Conservation (phyloP, 1,139 yeast species). For the Blastobotrys proliferans region DNA sequence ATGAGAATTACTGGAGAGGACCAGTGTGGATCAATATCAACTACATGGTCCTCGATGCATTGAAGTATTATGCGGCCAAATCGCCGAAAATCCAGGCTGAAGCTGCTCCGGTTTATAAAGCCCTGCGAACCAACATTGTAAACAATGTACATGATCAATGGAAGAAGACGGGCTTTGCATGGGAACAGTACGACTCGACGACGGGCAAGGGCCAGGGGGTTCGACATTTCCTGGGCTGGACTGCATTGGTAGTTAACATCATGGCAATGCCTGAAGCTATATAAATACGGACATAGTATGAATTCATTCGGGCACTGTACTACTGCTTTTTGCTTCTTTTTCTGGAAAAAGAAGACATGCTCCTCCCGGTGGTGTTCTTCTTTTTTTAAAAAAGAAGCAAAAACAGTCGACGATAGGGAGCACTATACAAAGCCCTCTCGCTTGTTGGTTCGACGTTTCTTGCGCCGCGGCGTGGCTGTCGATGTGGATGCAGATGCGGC, state of each 20-base stretch:
- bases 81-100: constrained; percentile 33
- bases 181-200: constrained; percentile 83
- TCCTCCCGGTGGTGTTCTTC: too few species aligned
- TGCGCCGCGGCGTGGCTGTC: neutral
- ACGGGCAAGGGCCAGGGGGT: constrained; percentile 80
- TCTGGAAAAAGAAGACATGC: too few species aligned
- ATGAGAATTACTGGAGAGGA: constrained; percentile 94
- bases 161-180: constrained; percentile 73
- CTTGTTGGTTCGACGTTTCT: constrained; percentile 4
- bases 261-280: constrained; percentile 67
- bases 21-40: constrained; percentile 93
- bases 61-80: constrained; percentile 48
- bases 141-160: constrained; percentile 64
- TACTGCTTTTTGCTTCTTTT: too few species aligned
- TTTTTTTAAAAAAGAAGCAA: neutral
- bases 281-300: constrained; percentile 5
- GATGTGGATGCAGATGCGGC: neutral
- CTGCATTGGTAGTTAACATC: constrained; percentile 72
- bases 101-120: constrained; percentile 48
- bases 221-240: constrained; percentile 92
- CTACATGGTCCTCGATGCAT: constrained; percentile 69
- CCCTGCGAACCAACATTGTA: constrained; percentile 64
- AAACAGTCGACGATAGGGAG: neutral
- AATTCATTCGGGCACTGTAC: too few species aligned
- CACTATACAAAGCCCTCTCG: constrained; percentile 20